A percentile compares a stretch with the other conserved stretches of the same genome.
Conservation (phyloP, 192 early-diverging fungal species). For the Coemansia asiatica region DNA sequence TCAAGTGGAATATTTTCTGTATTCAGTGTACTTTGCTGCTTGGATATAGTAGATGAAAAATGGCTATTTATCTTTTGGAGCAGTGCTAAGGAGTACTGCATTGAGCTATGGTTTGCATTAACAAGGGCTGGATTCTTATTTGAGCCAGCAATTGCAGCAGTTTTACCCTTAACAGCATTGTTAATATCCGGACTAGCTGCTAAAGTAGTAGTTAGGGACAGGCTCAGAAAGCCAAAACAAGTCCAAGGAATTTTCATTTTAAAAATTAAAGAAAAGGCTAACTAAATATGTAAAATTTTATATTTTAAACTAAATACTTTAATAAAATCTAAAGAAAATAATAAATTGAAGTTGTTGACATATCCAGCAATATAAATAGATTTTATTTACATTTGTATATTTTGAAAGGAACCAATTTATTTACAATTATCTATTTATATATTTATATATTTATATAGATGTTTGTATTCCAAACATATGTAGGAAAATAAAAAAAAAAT, state of each 20-base stretch:
- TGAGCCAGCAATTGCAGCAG: neutral
- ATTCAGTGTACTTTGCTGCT: neutral
- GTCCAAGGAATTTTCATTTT: neutral
- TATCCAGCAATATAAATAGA: too few relatives aligned
- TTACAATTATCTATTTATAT: too few relatives aligned
- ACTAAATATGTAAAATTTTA: too few relatives aligned
- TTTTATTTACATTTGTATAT: too few relatives aligned
- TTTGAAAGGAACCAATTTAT: too few relatives aligned
- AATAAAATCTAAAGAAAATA: too few relatives aligned
- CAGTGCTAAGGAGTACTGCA: conserved; percentile 15
- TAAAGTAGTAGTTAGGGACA: neutral
- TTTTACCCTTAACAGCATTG: neutral
- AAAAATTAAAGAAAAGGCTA: neutral
- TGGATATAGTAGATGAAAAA: neutral
- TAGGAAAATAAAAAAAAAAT: neutral
- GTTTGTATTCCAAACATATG: neutral
- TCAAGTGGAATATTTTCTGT: conserved; percentile 17
- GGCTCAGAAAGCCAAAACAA: neutral
- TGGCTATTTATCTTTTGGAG: conserved; percentile 17
- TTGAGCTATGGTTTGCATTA: neutral
- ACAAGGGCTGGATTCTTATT: neutral
- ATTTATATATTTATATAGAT: neutral
- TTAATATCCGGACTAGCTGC: neutral
- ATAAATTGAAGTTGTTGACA: too few relatives aligned
- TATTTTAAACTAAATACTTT: too few relatives aligned